These are phyloP conservation scores for Termitomyces sp. DNA, from an alignment of 768 basidiomycete genomes.

Conservation along the genomic window DNA sequence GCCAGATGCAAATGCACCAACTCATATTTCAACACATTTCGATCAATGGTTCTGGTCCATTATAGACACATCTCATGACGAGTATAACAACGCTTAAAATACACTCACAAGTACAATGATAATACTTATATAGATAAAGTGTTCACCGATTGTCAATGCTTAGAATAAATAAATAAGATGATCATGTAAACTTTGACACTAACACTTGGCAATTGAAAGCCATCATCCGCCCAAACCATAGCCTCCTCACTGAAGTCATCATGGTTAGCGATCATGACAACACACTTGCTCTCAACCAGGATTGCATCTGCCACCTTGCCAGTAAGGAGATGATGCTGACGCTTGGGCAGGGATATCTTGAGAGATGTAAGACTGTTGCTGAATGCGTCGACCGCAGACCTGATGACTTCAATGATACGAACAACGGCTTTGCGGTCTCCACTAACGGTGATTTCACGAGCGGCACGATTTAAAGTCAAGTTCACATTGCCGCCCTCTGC, in stretches of 20 bases:
- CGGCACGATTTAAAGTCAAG: conserved; percentile 47
- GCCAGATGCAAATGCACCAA: no score
- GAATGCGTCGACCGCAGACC: conserved; percentile 54
- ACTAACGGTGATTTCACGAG: conserved; percentile 67
- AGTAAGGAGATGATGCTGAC: conserved; percentile 89
- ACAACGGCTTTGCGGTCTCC: conserved; percentile 86
- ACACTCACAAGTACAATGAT: no score
- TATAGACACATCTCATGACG: no score
- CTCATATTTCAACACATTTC: no score
- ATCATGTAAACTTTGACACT: no score
- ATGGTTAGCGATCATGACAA: conserved; percentile 67
- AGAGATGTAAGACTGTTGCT: conserved; percentile 52
- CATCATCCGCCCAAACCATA: conserved; percentile 83
- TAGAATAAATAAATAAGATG: no score
- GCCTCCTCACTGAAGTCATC: conserved; percentile 82
- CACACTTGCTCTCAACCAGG: conserved; percentile 72
- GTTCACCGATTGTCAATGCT: no score
- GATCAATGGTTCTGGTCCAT: no score
- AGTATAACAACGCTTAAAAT: no score
- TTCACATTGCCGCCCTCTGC: conserved; percentile 55
- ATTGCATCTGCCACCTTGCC: conserved; percentile 76
- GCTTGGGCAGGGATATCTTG: conserved; percentile 81
- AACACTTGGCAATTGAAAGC: no score
- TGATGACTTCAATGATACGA: conserved; percentile 73
- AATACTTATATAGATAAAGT: no score